These are phyloP conservation scores for Camelina neglecta DNA, from an alignment of 345 rosid species.

Conservation along the genomic window DNA sequence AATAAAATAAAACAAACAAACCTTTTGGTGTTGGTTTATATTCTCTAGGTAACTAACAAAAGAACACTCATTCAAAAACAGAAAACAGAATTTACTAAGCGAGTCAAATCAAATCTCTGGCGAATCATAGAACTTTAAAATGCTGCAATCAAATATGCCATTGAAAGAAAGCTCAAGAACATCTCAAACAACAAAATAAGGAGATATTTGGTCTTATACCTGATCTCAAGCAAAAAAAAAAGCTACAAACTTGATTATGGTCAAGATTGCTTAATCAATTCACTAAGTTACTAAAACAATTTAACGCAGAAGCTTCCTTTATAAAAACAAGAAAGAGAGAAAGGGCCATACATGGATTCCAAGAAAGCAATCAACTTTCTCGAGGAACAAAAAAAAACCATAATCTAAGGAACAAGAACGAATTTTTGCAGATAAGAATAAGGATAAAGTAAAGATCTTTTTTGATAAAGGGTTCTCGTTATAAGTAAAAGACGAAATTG, in stretches of 20 bases:
- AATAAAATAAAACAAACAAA: background rate
- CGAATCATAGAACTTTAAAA: slow-evolving; percentile 18
- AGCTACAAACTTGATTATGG: slow-evolving; percentile 18
- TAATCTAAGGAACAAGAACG: slow-evolving; percentile 34
- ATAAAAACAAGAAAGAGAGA: slow-evolving; percentile 24
- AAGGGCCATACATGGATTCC: slow-evolving; percentile 24
- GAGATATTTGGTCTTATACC: slow-evolving; percentile 21
- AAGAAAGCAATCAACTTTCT: slow-evolving; percentile 44
- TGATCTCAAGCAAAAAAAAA: slow-evolving; percentile 31
- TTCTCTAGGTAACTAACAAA: slow-evolving; percentile 9
- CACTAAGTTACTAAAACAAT: slow-evolving; percentile 25
- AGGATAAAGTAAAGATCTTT: slow-evolving; percentile 26
- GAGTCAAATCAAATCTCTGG: background rate
- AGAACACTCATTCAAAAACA: slow-evolving; percentile 15
- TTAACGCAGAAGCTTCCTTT: slow-evolving; percentile 10
- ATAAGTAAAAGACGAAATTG: slow-evolving; percentile 15
- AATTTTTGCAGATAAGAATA: slow-evolving; percentile 23
- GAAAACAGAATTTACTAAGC: background rate
- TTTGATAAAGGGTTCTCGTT: slow-evolving; percentile 19
- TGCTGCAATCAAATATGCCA: slow-evolving; percentile 2
- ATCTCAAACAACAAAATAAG: background rate
- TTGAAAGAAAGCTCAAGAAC: slow-evolving; percentile 22
- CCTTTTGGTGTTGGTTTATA: background rate
- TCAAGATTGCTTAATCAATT: slow-evolving; percentile 13
- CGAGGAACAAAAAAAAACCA: slow-evolving; percentile 43